Conservation (phyloP, 805 yeast species). For the Ascoidea tarda region DNA sequence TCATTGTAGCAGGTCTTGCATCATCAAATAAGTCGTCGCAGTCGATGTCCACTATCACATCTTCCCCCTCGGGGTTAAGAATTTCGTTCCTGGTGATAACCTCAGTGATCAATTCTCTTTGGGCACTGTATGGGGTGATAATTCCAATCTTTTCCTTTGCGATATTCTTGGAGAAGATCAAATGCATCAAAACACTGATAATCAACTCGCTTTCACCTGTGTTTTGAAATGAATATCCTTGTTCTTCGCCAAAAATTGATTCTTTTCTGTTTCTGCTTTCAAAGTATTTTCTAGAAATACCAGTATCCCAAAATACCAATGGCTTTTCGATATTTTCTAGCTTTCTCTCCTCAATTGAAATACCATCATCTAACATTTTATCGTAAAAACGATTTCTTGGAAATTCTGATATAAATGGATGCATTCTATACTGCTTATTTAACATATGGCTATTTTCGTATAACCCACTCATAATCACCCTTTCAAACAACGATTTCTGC, state of each 20-base stretch:
- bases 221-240: constrained; percentile 48
- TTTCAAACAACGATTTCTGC: constrained; percentile 54
- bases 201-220: constrained; percentile 35
- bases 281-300: constrained; percentile 30
- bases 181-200: constrained; percentile 29
- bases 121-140: constrained; percentile 69
- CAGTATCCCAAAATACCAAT: constrained; percentile 45
- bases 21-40: constrained; percentile 41
- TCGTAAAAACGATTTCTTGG: constrained; percentile 38
- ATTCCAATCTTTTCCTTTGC: constrained; percentile 40
- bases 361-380: constrained; percentile 40
- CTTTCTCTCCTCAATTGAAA: constrained; percentile 34
- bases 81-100: constrained; percentile 32
- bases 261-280: constrained; percentile 30
- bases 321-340: constrained; percentile 38
- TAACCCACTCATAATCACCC: constrained; percentile 40
- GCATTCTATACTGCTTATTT: constrained; percentile 59
- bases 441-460: constrained; percentile 51
- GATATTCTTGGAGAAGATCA: constrained; percentile 41
- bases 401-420: constrained; percentile 45
- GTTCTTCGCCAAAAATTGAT: constrained; percentile 26
- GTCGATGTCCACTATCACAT: constrained; percentile 38
- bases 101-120: constrained; percentile 46
- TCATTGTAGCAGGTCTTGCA: constrained; percentile 32
- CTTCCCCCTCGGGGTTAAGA: constrained; percentile 38